Evolutionary conservation across 306 rosid genomes (phyloP), one percentile per base, ranked within the genome.

Genomic region (Lathyrus tuberosus): DNA sequence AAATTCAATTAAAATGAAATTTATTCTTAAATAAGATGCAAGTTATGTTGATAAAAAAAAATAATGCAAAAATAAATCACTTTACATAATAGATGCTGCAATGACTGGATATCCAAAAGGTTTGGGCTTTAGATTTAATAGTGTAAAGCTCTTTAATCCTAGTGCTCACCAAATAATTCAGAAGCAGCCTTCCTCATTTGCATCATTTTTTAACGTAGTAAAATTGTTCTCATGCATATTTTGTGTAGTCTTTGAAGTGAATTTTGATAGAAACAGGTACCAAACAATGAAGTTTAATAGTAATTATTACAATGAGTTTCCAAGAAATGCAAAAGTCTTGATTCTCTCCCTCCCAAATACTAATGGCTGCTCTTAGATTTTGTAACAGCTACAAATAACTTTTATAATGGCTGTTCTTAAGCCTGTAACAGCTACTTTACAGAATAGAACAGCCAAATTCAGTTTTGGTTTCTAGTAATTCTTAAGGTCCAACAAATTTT

Each of bases 31-130:
- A 43, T 31, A 48, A 15, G 43, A 67, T 47, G 41, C 62, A 62
- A 38, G 58, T 61, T 30, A 59, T 46, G 18, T 28, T 46, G 37
- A 47, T 46, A n/a, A n/a, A 18, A 47, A 72, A 61, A 47, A 22
- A 47, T 10, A 46, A 31, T 59, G 30, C 28, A 59, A 42, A 40
- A 75, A 56, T 14, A 67, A 67, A 58, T 68, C n/a, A 69, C 17
- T 17, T 53, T 14, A 10, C 4, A 6, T 47, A 9, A 30, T 24
- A 52, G 65, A 42, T 38, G 26, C 44, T 13, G 24, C 44, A 70
- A 54, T 54, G 31, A 40, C 54, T 42, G 30, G n/a, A 20, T 10
- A 46, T 26, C 54, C 72, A 70, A 20, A 53, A 26, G 42, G 31
- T 18, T 11, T 26, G 18, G 35, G 52, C 49, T 41, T 53, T 59